Conservation (phyloP, 2,329 filamentous ascomycete genomes). For the Ploettnerulaceae sp. region DNA sequence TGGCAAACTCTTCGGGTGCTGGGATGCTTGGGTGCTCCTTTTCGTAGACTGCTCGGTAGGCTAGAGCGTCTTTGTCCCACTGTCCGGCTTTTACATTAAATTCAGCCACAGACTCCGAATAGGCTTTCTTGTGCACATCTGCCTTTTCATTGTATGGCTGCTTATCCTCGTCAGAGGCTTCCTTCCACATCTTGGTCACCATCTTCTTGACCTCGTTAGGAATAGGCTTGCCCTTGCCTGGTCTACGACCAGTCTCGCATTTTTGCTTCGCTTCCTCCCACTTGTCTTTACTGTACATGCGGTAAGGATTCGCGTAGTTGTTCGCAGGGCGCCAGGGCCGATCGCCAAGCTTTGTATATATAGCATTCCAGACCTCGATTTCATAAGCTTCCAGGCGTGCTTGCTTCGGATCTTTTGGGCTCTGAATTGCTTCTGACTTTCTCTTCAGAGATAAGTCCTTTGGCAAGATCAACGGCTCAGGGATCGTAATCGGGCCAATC, state of each 20-base stretch:
- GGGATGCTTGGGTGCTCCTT: constrained; percentile 45
- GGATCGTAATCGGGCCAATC: constrained; percentile 74
- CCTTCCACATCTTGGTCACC: constrained; percentile 87
- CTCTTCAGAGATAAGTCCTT: constrained; percentile 53
- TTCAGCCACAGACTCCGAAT: constrained; percentile 51
- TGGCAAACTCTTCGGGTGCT: constrained; percentile 33
- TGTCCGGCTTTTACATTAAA: constrained; percentile 58
- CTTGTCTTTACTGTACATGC: constrained; percentile 78
- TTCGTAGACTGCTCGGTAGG: constrained; percentile 49
- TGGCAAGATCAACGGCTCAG: constrained; percentile 67
- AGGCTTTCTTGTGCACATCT: constrained; percentile 62
- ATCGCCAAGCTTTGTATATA: constrained; percentile 61
- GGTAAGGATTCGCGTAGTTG: constrained; percentile 76
- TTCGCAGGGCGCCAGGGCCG: constrained; percentile 69
- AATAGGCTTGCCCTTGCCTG: constrained; percentile 58
- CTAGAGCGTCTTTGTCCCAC: constrained; percentile 67
- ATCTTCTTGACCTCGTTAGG: constrained; percentile 82
- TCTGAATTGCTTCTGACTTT: constrained; percentile 39
- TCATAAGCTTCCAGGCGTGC: constrained; percentile 55
- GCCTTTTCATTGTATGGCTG: constrained; percentile 75
- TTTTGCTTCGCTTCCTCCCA: constrained; percentile 56
- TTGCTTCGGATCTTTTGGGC: constrained; percentile 45
- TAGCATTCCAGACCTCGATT: constrained; percentile 46
- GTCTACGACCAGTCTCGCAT: constrained; percentile 62
- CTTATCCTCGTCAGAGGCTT: constrained; percentile 63